phyloP scores from a whole-genome alignment of 176 grass and related monocot species.

The Oryza coarctata region DNA sequence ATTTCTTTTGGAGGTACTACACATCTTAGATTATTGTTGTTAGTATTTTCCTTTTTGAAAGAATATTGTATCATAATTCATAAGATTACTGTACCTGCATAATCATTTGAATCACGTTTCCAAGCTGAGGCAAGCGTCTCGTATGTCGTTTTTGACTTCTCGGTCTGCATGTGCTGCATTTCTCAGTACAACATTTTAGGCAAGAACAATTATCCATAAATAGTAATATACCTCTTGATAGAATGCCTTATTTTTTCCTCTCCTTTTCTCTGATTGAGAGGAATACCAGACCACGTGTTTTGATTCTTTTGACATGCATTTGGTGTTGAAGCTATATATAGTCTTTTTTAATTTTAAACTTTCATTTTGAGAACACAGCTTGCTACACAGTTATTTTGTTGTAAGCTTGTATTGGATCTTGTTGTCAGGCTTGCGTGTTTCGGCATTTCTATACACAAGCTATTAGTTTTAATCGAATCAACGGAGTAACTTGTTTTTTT shows the following conservation, averaged over 20 bases:
- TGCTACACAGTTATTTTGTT: too few relatives aligned
- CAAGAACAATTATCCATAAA: not conserved
- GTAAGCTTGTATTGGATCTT: too few relatives aligned
- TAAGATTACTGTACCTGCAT: not conserved
- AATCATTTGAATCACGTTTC: not conserved
- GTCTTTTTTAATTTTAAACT: too few relatives aligned
- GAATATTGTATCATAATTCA: not conserved
- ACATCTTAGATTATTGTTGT: not conserved
- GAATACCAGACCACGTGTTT: not conserved
- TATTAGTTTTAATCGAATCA: too few relatives aligned
- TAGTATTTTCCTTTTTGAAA: not conserved
- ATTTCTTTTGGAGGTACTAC: not conserved
- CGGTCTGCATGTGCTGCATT: not conserved
- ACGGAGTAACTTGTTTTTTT: too few relatives aligned
- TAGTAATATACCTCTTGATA: not conserved
- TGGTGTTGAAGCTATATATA: not conserved
- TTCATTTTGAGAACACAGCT: too few relatives aligned
- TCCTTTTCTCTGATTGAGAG: not conserved
- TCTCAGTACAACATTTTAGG: not conserved
- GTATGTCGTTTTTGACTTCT: not conserved
- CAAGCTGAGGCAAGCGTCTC: not conserved
- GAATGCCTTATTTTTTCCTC: not conserved
- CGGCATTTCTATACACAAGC: too few relatives aligned
- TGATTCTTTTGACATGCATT: not conserved
- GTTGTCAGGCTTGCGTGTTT: too few relatives aligned